Evolutionary conservation across 1,284 basidiomycete species (phyloP).

Genomic region (Termitomyces sp.): DNA sequence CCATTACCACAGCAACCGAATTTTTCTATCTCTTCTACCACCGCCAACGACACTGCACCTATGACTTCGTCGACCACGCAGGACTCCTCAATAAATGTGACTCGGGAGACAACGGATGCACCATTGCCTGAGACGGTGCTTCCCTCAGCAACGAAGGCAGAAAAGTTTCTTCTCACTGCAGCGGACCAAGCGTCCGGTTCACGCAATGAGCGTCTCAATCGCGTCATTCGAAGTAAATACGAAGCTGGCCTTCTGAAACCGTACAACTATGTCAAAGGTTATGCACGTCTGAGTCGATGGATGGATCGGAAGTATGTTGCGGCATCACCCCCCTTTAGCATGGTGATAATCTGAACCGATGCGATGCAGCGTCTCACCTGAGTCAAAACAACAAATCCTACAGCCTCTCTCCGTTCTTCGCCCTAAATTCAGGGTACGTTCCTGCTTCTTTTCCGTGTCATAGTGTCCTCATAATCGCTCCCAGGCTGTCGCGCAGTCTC

Average conservation of each 20-base stretch:
- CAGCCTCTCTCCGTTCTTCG: slow-evolving; percentile 87
- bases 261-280: slow-evolving; percentile 95
- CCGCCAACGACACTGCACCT: background rate
- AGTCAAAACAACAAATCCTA: slow-evolving; percentile 85
- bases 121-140: slow-evolving; percentile 36
- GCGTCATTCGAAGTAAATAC: slow-evolving; percentile 95
- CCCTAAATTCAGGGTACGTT: slow-evolving; percentile 82
- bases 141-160: slow-evolving; percentile 70
- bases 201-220: slow-evolving; percentile 83
- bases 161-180: slow-evolving; percentile 89
- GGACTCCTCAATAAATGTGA: slow-evolving; percentile 13
- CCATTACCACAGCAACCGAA: slow-evolving; percentile 9
- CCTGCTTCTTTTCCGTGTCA: background rate
- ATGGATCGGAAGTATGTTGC: slow-evolving; percentile 82
- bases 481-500: slow-evolving; percentile 82
- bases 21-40: slow-evolving; percentile 11
- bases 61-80: slow-evolving; percentile 6
- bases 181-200: slow-evolving; percentile 93
- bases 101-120: slow-evolving; percentile 17
- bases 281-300: slow-evolving; percentile 85
- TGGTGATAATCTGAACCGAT: slow-evolving; percentile 2
- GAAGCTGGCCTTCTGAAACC: slow-evolving; percentile 93
- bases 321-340: background rate
- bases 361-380: slow-evolving; percentile 69
- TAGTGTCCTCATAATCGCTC: background rate